Evolutionary conservation across 1,284 basidiomycete species (phyloP).

Genomic region (Flammula alnicola): DNA sequence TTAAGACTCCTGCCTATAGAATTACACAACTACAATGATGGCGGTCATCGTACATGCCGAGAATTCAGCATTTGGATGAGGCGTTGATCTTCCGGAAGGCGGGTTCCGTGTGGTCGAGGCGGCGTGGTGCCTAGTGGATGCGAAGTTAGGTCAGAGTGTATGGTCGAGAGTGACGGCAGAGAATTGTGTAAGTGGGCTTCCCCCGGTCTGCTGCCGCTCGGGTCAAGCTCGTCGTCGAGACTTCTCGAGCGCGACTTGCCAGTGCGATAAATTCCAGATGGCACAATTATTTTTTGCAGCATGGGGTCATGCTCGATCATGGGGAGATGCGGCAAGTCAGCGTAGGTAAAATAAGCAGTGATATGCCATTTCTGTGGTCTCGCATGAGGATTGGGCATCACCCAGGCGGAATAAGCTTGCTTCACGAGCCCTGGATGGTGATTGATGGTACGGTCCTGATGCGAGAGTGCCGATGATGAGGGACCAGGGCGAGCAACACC

Average conservation of each 20-base stretch:
- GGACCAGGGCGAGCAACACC: conserved; percentile 51
- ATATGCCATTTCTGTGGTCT: conserved; percentile 64
- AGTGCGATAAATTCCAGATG: conserved; percentile 60
- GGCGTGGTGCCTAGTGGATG: conserved; percentile 23
- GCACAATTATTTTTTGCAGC: conserved; percentile 55
- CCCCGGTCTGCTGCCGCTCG: conserved; percentile 9
- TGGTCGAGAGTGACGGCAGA: conserved; percentile 36
- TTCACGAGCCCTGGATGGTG: conserved; percentile 61
- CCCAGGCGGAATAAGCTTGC: conserved; percentile 69
- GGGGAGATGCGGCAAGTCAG: conserved; percentile 60
- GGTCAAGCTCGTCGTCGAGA: conserved; percentile 33
- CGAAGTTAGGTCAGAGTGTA: conserved; percentile 35
- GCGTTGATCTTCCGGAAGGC: conserved; percentile 62
- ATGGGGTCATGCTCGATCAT: conserved; percentile 60
- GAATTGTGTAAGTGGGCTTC: conserved; percentile 21
- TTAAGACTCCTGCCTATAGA: background rate
- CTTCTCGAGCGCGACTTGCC: conserved; percentile 59
- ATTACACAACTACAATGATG: background rate
- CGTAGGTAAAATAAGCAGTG: conserved; percentile 67
- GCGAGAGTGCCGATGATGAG: conserved; percentile 59
- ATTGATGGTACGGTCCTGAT: conserved; percentile 58
- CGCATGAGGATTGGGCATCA: conserved; percentile 48
- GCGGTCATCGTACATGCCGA: conserved; percentile 29
- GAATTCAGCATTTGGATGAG: conserved; percentile 65
- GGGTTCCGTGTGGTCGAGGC: conserved; percentile 39